Conservation (phyloP, 805 yeast genomes). For the Candida yuanshanica region DNA sequence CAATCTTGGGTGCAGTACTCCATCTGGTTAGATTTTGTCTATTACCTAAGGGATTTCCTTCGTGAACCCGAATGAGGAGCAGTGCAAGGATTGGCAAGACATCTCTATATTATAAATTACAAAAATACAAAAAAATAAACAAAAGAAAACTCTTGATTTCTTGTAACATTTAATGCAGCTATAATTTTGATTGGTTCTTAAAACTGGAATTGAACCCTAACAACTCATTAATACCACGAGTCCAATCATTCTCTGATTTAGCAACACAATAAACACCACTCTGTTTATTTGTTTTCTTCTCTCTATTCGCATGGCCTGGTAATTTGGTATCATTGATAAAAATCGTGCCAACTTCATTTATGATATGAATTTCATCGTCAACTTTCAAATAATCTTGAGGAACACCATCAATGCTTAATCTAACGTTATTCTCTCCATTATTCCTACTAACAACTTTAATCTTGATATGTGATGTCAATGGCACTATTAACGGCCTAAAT, state of each 20-base stretch:
- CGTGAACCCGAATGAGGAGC: conserved; percentile 71
- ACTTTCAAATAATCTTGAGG: conserved; percentile 60
- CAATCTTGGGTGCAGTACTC: conserved; percentile 73
- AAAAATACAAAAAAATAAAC: too few relatives aligned
- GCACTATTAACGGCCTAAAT: conserved; percentile 55
- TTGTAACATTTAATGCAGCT: neutral
- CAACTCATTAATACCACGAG: conserved; percentile 78
- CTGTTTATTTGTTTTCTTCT: conserved; percentile 19
- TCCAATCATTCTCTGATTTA: conserved; percentile 83
- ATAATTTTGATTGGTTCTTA: conserved; percentile 35
- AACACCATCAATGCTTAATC: conserved; percentile 79
- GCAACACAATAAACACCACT: conserved; percentile 88
- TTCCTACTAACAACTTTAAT: conserved; percentile 48
- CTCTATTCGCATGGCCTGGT: conserved; percentile 12
- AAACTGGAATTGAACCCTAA: conserved; percentile 86
- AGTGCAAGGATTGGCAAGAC: conserved; percentile 46
- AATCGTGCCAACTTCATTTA: conserved; percentile 59
- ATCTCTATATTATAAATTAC: conserved; percentile 12
- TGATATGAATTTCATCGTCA: conserved; percentile 77
- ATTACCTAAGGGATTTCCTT: conserved; percentile 64
- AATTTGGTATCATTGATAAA: conserved; percentile 43
- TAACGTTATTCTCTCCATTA: conserved; percentile 38
- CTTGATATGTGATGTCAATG: conserved; percentile 69
- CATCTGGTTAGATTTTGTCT: conserved; percentile 44
- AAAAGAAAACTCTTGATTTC: too few relatives aligned